phyloP scores from a whole-genome alignment of 306 rosid genomes.

The Sophora flavescens region DNA sequence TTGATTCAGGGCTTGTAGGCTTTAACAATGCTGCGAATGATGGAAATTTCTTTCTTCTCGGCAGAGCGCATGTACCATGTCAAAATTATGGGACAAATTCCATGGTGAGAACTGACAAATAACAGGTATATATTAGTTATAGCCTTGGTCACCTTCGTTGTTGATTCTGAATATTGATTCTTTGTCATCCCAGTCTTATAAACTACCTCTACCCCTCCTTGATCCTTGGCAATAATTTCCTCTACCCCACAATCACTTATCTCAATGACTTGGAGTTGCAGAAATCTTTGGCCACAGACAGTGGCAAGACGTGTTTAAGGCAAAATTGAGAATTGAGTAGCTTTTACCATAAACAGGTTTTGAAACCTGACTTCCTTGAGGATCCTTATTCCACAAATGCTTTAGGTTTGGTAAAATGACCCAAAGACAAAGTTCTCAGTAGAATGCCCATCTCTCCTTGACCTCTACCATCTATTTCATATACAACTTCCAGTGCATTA shows the following conservation, averaged over 20 bases:
- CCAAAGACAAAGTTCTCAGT: constrained; percentile 44
- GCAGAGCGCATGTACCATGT: no score
- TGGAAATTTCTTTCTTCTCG: no score
- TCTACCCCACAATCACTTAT: constrained; percentile 48
- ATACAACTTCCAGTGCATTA: constrained; percentile 43
- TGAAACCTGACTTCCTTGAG: constrained; percentile 43
- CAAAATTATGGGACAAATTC: no score
- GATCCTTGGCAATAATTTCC: constrained; percentile 43
- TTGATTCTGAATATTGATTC: no score
- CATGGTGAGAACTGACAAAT: no score
- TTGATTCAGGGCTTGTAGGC: no score
- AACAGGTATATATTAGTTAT: no score
- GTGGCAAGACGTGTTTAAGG: constrained; percentile 48
- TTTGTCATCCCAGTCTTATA: no score
- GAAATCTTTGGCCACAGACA: constrained; percentile 52
- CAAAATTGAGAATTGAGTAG: constrained; percentile 34
- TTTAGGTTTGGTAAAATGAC: constrained; percentile 50
- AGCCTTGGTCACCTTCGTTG: no score
- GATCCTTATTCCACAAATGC: constrained; percentile 48
- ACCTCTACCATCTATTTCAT: constrained; percentile 35
- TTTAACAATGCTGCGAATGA: no score
- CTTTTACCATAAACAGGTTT: constrained; percentile 39
- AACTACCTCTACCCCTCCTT: constrained; percentile 29
- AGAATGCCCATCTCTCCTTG: no score
- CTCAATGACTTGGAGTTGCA: constrained; percentile 44